Conservation (phyloP, 2,329 filamentous ascomycete species). For the Cladophialophora immunda region DNA sequence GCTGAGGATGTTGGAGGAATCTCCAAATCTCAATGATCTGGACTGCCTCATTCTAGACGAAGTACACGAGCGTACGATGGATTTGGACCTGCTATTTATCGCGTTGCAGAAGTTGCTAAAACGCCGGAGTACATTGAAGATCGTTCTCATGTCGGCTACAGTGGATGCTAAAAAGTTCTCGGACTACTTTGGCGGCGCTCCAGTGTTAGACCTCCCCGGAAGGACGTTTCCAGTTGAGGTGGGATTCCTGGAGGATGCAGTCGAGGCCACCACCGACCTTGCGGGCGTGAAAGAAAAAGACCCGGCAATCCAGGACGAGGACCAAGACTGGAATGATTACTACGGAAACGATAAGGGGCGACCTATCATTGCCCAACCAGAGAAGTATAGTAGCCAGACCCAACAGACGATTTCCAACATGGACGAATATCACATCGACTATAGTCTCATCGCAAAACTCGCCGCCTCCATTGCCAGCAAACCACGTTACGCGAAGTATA, state of each 20-base stretch:
- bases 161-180: conserved; percentile 94
- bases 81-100: conserved; percentile 94
- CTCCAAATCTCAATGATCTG: conserved; percentile 84
- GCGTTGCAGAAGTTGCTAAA: conserved; percentile 84
- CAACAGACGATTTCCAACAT: conserved; percentile 77
- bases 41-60: conserved; percentile 97
- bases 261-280: conserved; percentile 82
- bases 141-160: conserved; percentile 96
- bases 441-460: conserved; percentile 81
- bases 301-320: conserved; percentile 44
- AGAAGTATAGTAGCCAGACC: conserved; percentile 77
- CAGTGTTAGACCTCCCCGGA: conserved; percentile 88
- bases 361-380: conserved; percentile 22
- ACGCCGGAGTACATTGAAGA: conserved; percentile 82
- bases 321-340: conserved; percentile 56
- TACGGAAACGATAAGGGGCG: conserved; percentile 48
- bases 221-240: conserved; percentile 92
- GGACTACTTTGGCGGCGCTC: conserved; percentile 79
- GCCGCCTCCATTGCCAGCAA: conserved; percentile 78
- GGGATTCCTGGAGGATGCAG: conserved; percentile 88
- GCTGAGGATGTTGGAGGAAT: conserved; percentile 95
- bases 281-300: conserved; percentile 49
- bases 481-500: conserved; percentile 73
- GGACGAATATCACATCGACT: conserved; percentile 92
- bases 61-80: conserved; percentile 94